These are phyloP conservation scores for Ceratobasidium theobromae DNA, from an alignment of 1,284 basidiomycete genomes.

Conservation along the genomic window DNA sequence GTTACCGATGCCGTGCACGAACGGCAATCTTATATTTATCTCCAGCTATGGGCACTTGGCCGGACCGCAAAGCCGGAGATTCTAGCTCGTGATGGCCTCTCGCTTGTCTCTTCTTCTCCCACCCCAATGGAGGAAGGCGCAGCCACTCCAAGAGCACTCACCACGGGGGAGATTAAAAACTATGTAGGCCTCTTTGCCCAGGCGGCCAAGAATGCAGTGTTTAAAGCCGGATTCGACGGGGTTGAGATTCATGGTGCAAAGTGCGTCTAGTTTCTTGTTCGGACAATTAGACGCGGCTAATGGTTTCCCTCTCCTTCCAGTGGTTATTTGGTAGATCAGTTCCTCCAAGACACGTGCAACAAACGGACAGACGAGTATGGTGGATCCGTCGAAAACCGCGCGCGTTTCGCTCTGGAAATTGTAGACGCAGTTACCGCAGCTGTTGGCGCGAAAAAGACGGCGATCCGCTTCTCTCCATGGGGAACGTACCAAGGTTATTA, in stretches of 20 bases:
- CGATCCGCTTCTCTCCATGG: slow-evolving; percentile 48
- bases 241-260: slow-evolving; percentile 48
- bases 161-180: slow-evolving; percentile 39
- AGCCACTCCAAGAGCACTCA: slow-evolving; percentile 35
- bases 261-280: too few relatives aligned
- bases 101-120: slow-evolving; percentile 41
- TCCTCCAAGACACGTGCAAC: slow-evolving; percentile 46
- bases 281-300: too few relatives aligned
- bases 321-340: slow-evolving; percentile 41
- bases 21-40: slow-evolving; percentile 43
- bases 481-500: slow-evolving; percentile 40
- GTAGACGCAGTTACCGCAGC: slow-evolving; percentile 44
- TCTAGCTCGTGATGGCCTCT: slow-evolving; percentile 34
- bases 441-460: slow-evolving; percentile 46
- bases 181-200: slow-evolving; percentile 45
- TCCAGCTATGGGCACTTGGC: slow-evolving; percentile 47
- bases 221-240: slow-evolving; percentile 51
- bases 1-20: slow-evolving; percentile 44
- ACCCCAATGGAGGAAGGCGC: slow-evolving; percentile 36
- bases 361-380: slow-evolving; percentile 51
- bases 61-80: slow-evolving; percentile 39
- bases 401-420: slow-evolving; percentile 47
- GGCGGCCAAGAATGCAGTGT: slow-evolving; percentile 47
- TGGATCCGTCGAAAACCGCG: slow-evolving; percentile 49
- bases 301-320: too few relatives aligned